Percentiles rank a stretch among this genome's conserved stretches.
phyloP scores from a whole-genome alignment of 352 stramenopile genomes.

The Pseudoperonospora humuli region DNA sequence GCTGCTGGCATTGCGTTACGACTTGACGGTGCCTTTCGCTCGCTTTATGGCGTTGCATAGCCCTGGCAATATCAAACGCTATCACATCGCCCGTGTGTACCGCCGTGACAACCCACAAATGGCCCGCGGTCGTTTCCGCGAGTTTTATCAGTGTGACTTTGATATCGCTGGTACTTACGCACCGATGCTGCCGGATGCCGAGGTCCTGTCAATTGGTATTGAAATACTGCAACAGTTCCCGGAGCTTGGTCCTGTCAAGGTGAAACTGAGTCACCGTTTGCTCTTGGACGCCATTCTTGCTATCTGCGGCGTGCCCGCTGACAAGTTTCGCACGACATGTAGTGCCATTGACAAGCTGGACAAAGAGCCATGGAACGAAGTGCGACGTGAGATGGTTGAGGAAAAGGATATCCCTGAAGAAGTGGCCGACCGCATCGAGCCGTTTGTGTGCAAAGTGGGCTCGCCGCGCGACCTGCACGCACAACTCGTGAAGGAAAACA shows the following conservation, averaged over 20 bases:
- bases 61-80: slow-evolving; percentile 98
- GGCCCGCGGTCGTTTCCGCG: slow-evolving; percentile 92
- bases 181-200: slow-evolving; percentile 94
- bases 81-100: slow-evolving; percentile 97
- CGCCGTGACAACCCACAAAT: slow-evolving; percentile 93
- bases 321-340: slow-evolving; percentile 97
- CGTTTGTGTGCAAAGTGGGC: slow-evolving; percentile 90
- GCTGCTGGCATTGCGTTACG: slow-evolving; percentile 91
- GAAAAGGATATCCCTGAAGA: slow-evolving; percentile 91
- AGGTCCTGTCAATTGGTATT: slow-evolving; percentile 93
- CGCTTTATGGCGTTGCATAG: slow-evolving; percentile 96
- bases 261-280: slow-evolving; percentile 97
- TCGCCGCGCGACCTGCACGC: slow-evolving; percentile 81
- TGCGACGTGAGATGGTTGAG: slow-evolving; percentile 92
- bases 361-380: slow-evolving; percentile 93
- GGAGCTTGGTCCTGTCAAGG: slow-evolving; percentile 87
- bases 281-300: slow-evolving; percentile 96
- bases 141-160: slow-evolving; percentile 99
- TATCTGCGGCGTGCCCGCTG: slow-evolving; percentile 93
- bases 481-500: slow-evolving; percentile 58
- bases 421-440: slow-evolving; percentile 92
- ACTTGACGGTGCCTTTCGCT: slow-evolving; percentile 98
- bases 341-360: slow-evolving; percentile 99
- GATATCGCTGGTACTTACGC: slow-evolving; percentile 95
- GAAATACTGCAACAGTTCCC: slow-evolving; percentile 87